phyloP scores from a whole-genome alignment of 306 rosid genomes.

The Cicer cuneatum region DNA sequence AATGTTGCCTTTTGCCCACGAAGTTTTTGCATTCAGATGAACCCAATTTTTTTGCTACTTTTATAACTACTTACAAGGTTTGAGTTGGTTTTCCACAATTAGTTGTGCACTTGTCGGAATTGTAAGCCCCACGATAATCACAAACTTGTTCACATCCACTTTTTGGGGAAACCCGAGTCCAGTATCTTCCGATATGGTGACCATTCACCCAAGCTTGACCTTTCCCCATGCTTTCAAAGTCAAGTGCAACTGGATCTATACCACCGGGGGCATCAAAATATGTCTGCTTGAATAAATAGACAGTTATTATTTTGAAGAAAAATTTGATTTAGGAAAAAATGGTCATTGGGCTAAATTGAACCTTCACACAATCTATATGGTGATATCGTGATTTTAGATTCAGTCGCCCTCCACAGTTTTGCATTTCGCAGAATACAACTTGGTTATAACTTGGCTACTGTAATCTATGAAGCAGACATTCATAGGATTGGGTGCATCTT shows the following conservation, averaged over 20 bases:
- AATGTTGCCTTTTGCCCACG: neutral
- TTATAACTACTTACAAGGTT: constrained; percentile 61
- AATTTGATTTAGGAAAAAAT: constrained; percentile 7
- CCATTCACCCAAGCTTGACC: constrained; percentile 99
- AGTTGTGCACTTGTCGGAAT: constrained; percentile 73
- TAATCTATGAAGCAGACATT: too few relatives aligned
- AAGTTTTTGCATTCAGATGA: constrained; percentile 18
- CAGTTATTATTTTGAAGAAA: constrained; percentile 9
- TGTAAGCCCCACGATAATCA: constrained; percentile 85
- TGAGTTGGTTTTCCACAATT: constrained; percentile 96
- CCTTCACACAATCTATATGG: neutral
- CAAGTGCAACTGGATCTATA: constrained; percentile 79
- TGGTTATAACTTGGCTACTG: neutral
- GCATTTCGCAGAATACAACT: neutral
- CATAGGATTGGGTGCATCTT: too few relatives aligned
- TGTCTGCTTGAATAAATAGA: constrained; percentile 58
- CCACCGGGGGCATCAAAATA: constrained; percentile 83
- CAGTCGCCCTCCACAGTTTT: neutral
- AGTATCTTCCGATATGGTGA: constrained; percentile 94
- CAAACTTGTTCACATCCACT: constrained; percentile 75
- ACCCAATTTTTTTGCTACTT: constrained; percentile 27
- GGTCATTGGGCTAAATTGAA: constrained; percentile 19
- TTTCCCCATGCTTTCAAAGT: constrained; percentile 97
- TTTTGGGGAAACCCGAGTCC: constrained; percentile 79
- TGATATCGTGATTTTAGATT: neutral